phyloP scores from a whole-genome alignment of 2,329 filamentous ascomycete species.

The Trichoderma sp. region DNA sequence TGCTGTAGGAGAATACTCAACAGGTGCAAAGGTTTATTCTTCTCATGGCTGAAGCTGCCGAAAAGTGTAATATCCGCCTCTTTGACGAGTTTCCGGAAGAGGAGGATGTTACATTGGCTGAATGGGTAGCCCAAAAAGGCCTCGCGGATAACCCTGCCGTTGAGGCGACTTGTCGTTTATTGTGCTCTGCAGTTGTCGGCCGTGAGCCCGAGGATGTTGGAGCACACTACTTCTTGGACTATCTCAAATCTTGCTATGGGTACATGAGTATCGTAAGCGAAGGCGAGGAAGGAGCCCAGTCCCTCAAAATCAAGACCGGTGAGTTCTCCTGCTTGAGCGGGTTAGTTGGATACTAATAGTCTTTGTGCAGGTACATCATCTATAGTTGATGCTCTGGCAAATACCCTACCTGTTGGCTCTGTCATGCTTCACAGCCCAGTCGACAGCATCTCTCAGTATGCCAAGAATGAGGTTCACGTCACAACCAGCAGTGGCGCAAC shows the following conservation, averaged over 20 bases:
- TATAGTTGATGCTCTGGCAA: background rate
- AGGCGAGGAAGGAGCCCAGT: background rate
- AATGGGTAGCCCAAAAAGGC: background rate
- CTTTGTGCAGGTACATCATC: background rate
- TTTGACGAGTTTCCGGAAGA: background rate
- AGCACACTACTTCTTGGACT: background rate
- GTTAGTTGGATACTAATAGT: background rate
- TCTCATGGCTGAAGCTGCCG: background rate
- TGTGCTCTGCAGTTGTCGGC: background rate
- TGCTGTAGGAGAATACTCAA: background rate
- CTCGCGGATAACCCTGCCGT: background rate
- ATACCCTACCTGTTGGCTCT: conserved; percentile 19
- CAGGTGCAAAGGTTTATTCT: background rate
- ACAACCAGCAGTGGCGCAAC: conserved; percentile 19
- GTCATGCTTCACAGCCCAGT: conserved; percentile 22
- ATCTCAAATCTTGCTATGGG: background rate
- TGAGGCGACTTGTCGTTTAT: background rate
- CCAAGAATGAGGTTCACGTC: conserved; percentile 16
- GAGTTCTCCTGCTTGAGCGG: background rate
- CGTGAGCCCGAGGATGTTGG: background rate
- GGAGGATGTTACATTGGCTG: background rate
- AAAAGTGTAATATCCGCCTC: background rate
- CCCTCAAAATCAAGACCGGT: background rate
- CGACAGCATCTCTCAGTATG: conserved; percentile 20
- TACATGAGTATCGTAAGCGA: background rate